These are phyloP conservation scores for Trypanosoma caninum DNA, from an alignment of 208 protist genomes.

Conservation along the genomic window DNA sequence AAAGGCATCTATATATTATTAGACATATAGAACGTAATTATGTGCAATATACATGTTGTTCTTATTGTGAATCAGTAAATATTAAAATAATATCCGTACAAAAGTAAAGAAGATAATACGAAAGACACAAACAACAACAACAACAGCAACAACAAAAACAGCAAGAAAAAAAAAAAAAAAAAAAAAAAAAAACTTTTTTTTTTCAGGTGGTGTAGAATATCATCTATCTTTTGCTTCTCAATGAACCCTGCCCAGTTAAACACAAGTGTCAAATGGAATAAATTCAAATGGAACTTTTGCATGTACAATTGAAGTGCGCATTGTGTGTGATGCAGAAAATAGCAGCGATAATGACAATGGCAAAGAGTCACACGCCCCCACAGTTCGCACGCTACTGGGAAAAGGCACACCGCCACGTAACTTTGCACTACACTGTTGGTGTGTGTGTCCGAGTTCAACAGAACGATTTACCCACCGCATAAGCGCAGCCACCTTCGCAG, in stretches of 20 bases:
- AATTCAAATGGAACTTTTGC: background rate
- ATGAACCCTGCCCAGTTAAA: background rate
- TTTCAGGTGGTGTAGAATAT: background rate
- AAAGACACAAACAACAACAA: too few species aligned
- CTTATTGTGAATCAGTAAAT: too few species aligned
- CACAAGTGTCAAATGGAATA: background rate
- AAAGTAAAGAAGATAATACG: too few species aligned
- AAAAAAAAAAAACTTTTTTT: too few species aligned
- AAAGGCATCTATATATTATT: too few species aligned
- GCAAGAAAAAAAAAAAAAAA: too few species aligned
- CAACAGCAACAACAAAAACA: too few species aligned
- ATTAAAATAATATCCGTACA: too few species aligned
- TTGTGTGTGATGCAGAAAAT: too few species aligned
- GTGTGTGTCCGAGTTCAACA: conserved; percentile 19
- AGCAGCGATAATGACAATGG: background rate
- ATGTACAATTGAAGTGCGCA: background rate
- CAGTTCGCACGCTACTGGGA: background rate
- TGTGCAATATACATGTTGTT: too few species aligned
- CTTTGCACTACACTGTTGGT: background rate
- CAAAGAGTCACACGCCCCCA: background rate
- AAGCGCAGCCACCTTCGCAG: conserved; percentile 45
- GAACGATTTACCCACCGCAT: conserved; percentile 78
- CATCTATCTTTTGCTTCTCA: background rate
- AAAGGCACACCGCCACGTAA: background rate
- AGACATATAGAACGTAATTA: too few species aligned